phyloP scores from a whole-genome alignment of 1,139 yeast genomes.

The Yamadazyma siamensis region DNA sequence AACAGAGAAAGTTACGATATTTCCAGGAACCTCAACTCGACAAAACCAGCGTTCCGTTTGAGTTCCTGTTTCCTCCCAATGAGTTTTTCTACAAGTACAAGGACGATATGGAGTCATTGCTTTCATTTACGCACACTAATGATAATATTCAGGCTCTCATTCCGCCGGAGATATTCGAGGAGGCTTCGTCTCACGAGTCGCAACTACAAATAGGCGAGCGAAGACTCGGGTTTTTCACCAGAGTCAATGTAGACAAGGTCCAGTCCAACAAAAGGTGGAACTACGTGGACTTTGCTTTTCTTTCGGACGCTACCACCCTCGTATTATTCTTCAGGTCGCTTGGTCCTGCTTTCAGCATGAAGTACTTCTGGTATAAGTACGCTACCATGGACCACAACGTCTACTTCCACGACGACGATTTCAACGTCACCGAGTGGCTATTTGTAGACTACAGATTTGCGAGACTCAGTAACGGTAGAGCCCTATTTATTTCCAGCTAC shows the following conservation, averaged over 20 bases:
- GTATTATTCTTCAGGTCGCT: slow-evolving; percentile 26
- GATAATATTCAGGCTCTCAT: slow-evolving; percentile 29
- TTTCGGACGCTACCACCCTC: slow-evolving; percentile 34
- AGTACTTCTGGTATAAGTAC: slow-evolving; percentile 25
- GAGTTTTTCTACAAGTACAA: slow-evolving; percentile 29
- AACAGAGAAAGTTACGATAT: slow-evolving; percentile 15
- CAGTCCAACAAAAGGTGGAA: slow-evolving; percentile 17
- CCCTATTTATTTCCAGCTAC: slow-evolving; percentile 27
- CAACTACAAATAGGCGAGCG: slow-evolving; percentile 26
- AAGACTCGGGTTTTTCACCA: slow-evolving; percentile 32
- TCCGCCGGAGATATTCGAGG: slow-evolving; percentile 27
- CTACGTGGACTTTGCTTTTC: slow-evolving; percentile 22
- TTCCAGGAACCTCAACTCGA: slow-evolving; percentile 7
- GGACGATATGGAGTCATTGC: slow-evolving; percentile 25
- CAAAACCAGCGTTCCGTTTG: slow-evolving; percentile 23
- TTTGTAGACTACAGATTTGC: slow-evolving; percentile 35
- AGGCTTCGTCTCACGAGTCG: slow-evolving; percentile 15
- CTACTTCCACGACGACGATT: slow-evolving; percentile 27
- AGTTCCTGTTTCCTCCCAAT: slow-evolving; percentile 30
- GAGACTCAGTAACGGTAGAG: slow-evolving; percentile 35
- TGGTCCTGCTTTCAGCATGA: slow-evolving; percentile 23
- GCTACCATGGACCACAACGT: slow-evolving; percentile 43
- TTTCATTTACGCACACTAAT: slow-evolving; percentile 27
- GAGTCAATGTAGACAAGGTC: slow-evolving; percentile 29
- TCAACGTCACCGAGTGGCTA: slow-evolving; percentile 36